phyloP scores from a whole-genome alignment of 495 filamentous ascomycete species.

The Tuber brumale region DNA sequence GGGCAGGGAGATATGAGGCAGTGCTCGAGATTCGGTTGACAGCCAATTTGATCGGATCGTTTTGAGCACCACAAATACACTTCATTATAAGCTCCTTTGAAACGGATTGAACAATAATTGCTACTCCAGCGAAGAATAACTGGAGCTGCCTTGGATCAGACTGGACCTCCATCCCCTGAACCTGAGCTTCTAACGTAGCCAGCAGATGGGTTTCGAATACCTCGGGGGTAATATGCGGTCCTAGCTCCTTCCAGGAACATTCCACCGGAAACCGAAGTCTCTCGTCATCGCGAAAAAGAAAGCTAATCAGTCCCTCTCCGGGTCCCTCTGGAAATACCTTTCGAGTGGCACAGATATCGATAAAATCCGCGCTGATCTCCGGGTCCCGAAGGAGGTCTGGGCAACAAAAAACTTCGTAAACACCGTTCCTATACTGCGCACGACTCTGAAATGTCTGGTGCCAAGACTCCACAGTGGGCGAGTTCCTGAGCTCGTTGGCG shows the following conservation, averaged over 20 bases:
- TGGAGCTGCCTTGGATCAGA: conserved; percentile 18
- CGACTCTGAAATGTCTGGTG: conserved; percentile 20
- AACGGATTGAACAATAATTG: conserved; percentile 34
- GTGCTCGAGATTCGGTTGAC: conserved; percentile 36
- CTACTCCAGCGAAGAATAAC: conserved; percentile 34
- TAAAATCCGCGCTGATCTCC: conserved; percentile 24
- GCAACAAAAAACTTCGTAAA: conserved; percentile 40
- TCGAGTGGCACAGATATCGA: conserved; percentile 29
- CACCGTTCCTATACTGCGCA: conserved; percentile 20
- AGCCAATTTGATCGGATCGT: conserved; percentile 41
- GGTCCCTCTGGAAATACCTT: conserved; percentile 35
- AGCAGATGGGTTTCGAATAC: conserved; percentile 36
- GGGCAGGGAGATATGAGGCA: conserved; percentile 32
- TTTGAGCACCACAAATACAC: conserved; percentile 39
- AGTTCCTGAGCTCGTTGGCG: conserved; percentile 19
- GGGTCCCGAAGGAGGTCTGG: conserved; percentile 28
- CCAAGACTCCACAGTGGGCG: conserved; percentile 30
- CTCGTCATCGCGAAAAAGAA: conserved; percentile 36
- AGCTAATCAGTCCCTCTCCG: conserved; percentile 32
- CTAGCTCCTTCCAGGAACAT: conserved; percentile 33
- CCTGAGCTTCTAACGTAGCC: conserved; percentile 24
- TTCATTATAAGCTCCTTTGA: conserved; percentile 35
- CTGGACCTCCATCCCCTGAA: conserved; percentile 30
- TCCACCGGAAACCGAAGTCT: conserved; percentile 29
- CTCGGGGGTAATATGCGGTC: conserved; percentile 22